Evolutionary conservation across 352 stramenopile genomes (phyloP).

Genomic region (Phytophthora sp.): DNA sequence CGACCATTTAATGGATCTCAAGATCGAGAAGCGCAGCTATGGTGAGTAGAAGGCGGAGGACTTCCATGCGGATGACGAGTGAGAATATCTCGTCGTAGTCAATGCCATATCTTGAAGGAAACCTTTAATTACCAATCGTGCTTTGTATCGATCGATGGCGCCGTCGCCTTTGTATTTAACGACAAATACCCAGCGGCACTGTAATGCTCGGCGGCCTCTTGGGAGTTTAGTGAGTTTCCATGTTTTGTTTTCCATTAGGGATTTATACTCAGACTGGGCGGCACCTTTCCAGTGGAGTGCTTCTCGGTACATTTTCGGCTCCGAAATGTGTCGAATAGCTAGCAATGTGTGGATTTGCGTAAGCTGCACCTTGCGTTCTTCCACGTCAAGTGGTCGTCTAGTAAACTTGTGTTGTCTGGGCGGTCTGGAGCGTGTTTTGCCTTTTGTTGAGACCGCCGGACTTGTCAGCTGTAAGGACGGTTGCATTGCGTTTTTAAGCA

Average conservation of each 20-base stretch:
- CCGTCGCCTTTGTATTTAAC: slow-evolving; percentile 24
- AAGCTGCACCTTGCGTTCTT: background rate
- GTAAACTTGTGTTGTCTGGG: background rate
- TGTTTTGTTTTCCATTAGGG: slow-evolving; percentile 16
- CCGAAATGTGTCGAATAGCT: slow-evolving; percentile 9
- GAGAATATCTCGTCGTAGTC: background rate
- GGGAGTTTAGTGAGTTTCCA: slow-evolving; percentile 6
- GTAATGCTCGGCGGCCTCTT: background rate
- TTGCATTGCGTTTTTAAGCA: too few relatives aligned
- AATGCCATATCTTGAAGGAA: slow-evolving; percentile 9
- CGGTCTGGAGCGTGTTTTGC: background rate
- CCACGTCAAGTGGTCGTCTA: background rate
- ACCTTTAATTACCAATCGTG: slow-evolving; percentile 14
- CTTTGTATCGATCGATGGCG: slow-evolving; percentile 21
- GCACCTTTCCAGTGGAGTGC: slow-evolving; percentile 7
- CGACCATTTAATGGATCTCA: too few relatives aligned
- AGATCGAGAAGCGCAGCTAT: background rate
- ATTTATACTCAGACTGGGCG: slow-evolving; percentile 11
- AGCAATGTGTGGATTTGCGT: slow-evolving; percentile 6
- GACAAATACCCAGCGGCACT: slow-evolving; percentile 15
- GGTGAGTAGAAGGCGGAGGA: background rate
- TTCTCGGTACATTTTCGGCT: slow-evolving; percentile 14
- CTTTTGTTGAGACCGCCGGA: too few relatives aligned
- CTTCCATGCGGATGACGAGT: background rate
- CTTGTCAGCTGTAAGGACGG: too few relatives aligned